Evolutionary conservation across 2,329 filamentous ascomycete species (phyloP), one percentile per base, ranked within the genome.

Genomic region (Arthroderma sp.): DNA sequence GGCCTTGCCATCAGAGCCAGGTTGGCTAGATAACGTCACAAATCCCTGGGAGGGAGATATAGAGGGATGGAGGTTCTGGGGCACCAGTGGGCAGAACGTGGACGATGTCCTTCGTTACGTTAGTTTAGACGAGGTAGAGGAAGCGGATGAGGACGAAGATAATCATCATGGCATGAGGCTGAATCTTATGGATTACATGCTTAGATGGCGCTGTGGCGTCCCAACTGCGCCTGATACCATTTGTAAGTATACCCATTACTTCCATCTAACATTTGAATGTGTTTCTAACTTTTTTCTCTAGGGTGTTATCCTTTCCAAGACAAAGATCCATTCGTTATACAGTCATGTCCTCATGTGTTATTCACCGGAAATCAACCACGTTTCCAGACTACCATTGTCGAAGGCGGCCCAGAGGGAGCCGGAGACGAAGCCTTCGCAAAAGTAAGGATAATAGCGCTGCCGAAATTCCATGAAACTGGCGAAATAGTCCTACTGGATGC

Each of bases 301-400:
- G 88, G 88, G 88, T 91, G 87, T 67, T 98, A 97, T 68, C 93
- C 93, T 0, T 98, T 95, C 72, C 91, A 97, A 71, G 87, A 93
- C 17, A 81, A 89, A 54, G 94, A 98, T 67, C 90, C 88, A 0
- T 94, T 97, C 67, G 86, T 97, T 44, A 79, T 98, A 65, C 82
- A 85, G 61, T 76, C 83, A 17, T 95, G 88, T 61, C 93, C 93
- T 1, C 91, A 98, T 66, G 77, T 98, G 33, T 97, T 89, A 74
- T 88, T 98, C 69, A 86, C 87, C 1, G 91, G 91, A 15, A 90
- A 87, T 64, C 90, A 95, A 70, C 85, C 88, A 2, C 77, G 78
- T 55, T 95, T 94, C 69, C 84, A 82, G 55, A 91, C 86, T 2
- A 81, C 79, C 31, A 70, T 85, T 1, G 84, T 94, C 37, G 75